Evolutionary conservation across 495 filamentous ascomycete species (phyloP).

Genomic region (Penicillium turbatum): DNA sequence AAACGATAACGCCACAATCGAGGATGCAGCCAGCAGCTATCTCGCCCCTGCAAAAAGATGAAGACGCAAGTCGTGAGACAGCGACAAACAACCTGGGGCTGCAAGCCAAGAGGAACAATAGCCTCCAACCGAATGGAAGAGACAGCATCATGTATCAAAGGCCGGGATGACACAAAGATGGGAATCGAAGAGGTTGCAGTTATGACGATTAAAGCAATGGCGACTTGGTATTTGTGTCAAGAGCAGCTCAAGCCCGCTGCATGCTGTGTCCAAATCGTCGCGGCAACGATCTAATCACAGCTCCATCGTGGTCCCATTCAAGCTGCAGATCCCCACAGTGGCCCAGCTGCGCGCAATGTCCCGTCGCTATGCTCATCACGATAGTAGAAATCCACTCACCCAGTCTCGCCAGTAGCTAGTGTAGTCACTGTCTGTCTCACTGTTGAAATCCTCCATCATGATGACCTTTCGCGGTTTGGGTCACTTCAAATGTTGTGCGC

Average conservation of each 20-base stretch:
- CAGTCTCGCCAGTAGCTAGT: conserved; percentile 99
- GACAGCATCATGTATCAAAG: no score
- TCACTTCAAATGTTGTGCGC: conserved; percentile 5
- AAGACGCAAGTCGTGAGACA: no score
- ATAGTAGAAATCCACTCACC: conserved; percentile 56
- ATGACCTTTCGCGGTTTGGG: conserved; percentile 3
- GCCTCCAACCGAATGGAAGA: no score
- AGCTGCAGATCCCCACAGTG: background rate
- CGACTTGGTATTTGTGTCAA: background rate
- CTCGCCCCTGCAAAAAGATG: no score
- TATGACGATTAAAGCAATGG: background rate
- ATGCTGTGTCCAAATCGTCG: background rate
- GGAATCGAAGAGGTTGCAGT: background rate
- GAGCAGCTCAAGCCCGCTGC: background rate
- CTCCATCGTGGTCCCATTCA: background rate
- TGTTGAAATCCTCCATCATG: conserved; percentile 91
- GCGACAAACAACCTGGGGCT: no score
- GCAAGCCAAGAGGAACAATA: no score
- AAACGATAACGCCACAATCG: no score
- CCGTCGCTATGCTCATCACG: background rate
- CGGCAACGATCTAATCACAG: background rate
- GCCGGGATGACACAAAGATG: background rate
- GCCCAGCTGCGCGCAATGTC: background rate
- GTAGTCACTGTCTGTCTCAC: conserved; percentile 97
- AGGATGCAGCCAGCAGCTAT: no score